Conservation (phyloP, 164 flowering plant species). For the Aristolochia fimbriata region DNA sequence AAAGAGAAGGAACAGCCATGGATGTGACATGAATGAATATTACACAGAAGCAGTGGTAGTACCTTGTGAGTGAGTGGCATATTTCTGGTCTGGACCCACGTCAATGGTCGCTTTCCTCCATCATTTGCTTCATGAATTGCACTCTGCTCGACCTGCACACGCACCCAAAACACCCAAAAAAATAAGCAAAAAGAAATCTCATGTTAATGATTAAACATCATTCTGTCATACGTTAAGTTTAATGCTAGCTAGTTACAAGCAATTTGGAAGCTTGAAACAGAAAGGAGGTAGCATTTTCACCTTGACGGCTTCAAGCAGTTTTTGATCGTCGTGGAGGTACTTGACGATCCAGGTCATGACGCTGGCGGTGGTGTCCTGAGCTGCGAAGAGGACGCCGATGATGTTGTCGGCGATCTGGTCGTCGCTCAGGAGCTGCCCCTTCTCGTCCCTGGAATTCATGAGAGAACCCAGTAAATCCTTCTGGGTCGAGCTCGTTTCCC, state of each 20-base stretch:
- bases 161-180: too few relatives aligned
- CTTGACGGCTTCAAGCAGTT: slow-evolving; percentile 64
- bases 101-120: slow-evolving; percentile 27
- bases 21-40: background rate
- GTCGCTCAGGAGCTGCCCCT: slow-evolving; percentile 31
- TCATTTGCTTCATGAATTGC: slow-evolving; percentile 31
- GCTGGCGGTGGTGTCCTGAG: slow-evolving; percentile 93
- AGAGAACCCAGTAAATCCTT: slow-evolving; percentile 47
- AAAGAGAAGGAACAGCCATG: background rate
- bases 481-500: slow-evolving; percentile 28
- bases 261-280: background rate
- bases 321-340: slow-evolving; percentile 71
- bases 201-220: background rate
- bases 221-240: background rate
- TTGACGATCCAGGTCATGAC: slow-evolving; percentile 85
- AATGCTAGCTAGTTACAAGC: background rate
- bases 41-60: slow-evolving; percentile 9
- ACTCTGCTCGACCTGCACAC: slow-evolving; percentile 59
- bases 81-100: slow-evolving; percentile 65
- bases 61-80: slow-evolving; percentile 74
- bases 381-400: slow-evolving; percentile 86
- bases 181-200: background rate
- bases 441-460: slow-evolving; percentile 42
- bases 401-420: slow-evolving; percentile 82
- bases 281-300: slow-evolving; percentile 21